Conservation (phyloP, 495 filamentous ascomycete species). For the Podospora pseudopauciseta region DNA sequence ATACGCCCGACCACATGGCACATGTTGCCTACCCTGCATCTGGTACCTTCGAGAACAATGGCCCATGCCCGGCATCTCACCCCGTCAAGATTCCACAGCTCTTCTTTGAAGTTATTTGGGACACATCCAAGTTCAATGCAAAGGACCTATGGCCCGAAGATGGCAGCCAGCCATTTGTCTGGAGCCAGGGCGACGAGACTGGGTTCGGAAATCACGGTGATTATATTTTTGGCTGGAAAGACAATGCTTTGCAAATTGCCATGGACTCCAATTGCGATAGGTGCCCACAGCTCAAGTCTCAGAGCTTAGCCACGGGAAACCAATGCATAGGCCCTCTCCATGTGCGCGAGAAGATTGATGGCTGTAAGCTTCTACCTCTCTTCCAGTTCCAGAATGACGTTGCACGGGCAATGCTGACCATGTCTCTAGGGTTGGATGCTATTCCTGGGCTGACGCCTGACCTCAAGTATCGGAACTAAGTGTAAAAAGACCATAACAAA, state of each 20-base stretch:
- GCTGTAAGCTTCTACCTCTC: slow-evolving; percentile 32
- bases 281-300: slow-evolving; percentile 36
- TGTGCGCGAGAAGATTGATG: slow-evolving; percentile 38
- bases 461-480: background rate
- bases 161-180: slow-evolving; percentile 47
- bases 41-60: slow-evolving; percentile 32
- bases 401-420: background rate
- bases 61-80: slow-evolving; percentile 32
- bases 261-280: slow-evolving; percentile 41
- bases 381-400: background rate
- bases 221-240: slow-evolving; percentile 43
- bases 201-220: slow-evolving; percentile 43
- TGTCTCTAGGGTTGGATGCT: slow-evolving; percentile 1
- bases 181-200: slow-evolving; percentile 39
- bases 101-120: slow-evolving; percentile 43
- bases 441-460: slow-evolving; percentile 5
- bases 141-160: slow-evolving; percentile 39
- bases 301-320: slow-evolving; percentile 35
- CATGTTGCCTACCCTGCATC: slow-evolving; percentile 39
- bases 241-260: slow-evolving; percentile 35
- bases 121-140: slow-evolving; percentile 38
- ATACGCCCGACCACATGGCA: slow-evolving; percentile 36
- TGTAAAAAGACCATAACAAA: background rate
- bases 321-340: slow-evolving; percentile 28
- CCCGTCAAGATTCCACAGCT: slow-evolving; percentile 39